Evolutionary conservation across 345 rosid species (phyloP).

Genomic region (Ceriops tagal): DNA sequence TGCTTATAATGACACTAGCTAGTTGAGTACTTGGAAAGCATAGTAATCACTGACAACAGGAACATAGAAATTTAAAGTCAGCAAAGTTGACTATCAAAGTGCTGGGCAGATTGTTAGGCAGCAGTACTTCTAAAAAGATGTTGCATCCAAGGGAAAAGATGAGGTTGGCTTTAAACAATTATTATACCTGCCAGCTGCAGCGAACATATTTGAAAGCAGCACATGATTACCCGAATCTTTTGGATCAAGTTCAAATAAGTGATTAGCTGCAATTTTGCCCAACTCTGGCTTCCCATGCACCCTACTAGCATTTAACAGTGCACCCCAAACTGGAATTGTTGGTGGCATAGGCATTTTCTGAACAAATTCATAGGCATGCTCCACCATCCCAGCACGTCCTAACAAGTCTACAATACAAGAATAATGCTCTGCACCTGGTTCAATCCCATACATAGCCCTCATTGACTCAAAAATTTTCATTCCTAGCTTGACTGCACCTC

Average conservation of each 20-base stretch:
- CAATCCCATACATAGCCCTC: conserved; percentile 48
- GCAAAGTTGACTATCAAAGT: too few relatives aligned
- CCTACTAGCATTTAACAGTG: conserved; percentile 82
- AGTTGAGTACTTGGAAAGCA: too few relatives aligned
- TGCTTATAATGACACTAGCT: too few relatives aligned
- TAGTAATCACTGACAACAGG: too few relatives aligned
- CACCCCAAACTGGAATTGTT: conserved; percentile 78
- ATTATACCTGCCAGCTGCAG: conserved; percentile 66
- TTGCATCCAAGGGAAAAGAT: conserved; percentile 2
- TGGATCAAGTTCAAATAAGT: conserved; percentile 70
- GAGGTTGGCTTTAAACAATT: conserved; percentile 4
- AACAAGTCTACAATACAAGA: conserved; percentile 82
- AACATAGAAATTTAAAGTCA: too few relatives aligned
- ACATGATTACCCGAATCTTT: conserved; percentile 79
- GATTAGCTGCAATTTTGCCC: conserved; percentile 64
- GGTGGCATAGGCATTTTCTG: conserved; percentile 62
- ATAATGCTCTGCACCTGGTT: conserved; percentile 76
- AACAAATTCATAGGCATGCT: conserved; percentile 54
- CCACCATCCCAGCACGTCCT: conserved; percentile 79
- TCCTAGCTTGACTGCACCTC: conserved; percentile 60
- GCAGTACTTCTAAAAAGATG: not conserved
- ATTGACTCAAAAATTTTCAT: conserved; percentile 65
- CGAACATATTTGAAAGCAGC: conserved; percentile 73
- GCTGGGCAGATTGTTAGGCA: too few relatives aligned
- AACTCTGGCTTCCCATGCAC: conserved; percentile 57